Percentiles rank a stretch among this genome's conserved stretches.
These are phyloP conservation scores for Citrullus amarus DNA, from an alignment of 306 rosid species.

Conservation along the genomic window DNA sequence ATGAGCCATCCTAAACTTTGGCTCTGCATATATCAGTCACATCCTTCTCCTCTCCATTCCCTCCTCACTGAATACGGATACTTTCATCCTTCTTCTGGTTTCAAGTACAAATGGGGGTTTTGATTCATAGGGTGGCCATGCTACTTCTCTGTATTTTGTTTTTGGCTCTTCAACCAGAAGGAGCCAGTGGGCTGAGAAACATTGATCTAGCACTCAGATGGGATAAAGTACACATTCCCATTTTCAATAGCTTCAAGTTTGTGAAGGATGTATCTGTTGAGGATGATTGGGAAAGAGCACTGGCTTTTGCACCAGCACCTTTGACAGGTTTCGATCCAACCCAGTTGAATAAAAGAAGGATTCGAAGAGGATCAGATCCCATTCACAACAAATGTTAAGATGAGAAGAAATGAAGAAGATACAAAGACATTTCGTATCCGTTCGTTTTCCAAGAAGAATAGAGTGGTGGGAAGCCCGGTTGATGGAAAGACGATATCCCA, in stretches of 20 bases:
- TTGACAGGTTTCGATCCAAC: slow-evolving; percentile 46
- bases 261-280: slow-evolving; percentile 29
- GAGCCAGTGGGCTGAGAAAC: slow-evolving; percentile 47
- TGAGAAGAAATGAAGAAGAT: neutral
- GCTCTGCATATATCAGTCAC: neutral
- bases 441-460: slow-evolving; percentile 15
- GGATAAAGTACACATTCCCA: slow-evolving; percentile 27
- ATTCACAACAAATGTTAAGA: slow-evolving; percentile 79
- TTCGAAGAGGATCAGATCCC: slow-evolving; percentile 74
- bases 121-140: slow-evolving; percentile 29
- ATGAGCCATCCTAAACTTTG: slow-evolving; percentile 16
- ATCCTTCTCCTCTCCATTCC: neutral
- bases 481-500: neutral
- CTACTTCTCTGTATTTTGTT: slow-evolving; percentile 42
- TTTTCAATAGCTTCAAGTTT: slow-evolving; percentile 27
- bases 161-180: slow-evolving; percentile 49
- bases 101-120: slow-evolving; percentile 31
- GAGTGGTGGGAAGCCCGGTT: neutral
- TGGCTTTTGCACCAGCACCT: slow-evolving; percentile 64
- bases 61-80: neutral
- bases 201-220: slow-evolving; percentile 60
- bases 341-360: slow-evolving; percentile 63
- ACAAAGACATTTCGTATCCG: neutral
- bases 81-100: slow-evolving; percentile 14
- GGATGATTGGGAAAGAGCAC: slow-evolving; percentile 37